These are phyloP conservation scores for Pogostemon cablin DNA, from an alignment of 257 asterid genomes.

Conservation along the genomic window DNA sequence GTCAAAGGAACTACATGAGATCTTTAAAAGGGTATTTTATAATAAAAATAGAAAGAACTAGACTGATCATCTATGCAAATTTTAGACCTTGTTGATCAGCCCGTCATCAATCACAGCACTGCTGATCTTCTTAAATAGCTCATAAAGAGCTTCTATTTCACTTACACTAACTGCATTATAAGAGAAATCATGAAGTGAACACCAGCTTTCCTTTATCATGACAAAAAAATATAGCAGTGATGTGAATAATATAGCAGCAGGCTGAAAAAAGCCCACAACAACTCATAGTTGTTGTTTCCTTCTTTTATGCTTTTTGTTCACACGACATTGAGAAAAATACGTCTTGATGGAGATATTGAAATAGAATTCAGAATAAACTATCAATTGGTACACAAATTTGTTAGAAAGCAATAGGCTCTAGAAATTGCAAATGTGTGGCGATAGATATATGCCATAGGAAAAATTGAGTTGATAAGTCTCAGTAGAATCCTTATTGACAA, in stretches of 20 bases:
- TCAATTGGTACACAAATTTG: not conserved
- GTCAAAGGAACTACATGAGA: constrained; percentile 23
- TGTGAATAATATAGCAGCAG: constrained; percentile 11
- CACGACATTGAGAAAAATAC: not conserved
- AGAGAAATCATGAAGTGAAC: constrained; percentile 24
- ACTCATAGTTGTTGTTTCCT: constrained; percentile 6
- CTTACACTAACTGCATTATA: constrained; percentile 87
- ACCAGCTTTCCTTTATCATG: constrained; percentile 21
- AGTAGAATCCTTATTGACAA: constrained; percentile 11
- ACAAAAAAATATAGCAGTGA: not conserved
- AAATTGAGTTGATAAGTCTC: constrained; percentile 4
- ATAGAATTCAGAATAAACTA: constrained; percentile 15
- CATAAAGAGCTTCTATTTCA: constrained; percentile 97
- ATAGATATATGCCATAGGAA: constrained; percentile 4
- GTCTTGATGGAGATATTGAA: constrained; percentile 6
- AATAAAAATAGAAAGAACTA: constrained; percentile 7
- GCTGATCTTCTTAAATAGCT: constrained; percentile 96
- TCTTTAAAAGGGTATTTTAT: constrained; percentile 4
- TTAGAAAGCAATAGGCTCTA: constrained; percentile 5
- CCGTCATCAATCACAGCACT: constrained; percentile 99
- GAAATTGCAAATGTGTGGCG: not conserved
- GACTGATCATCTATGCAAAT: constrained; percentile 12
- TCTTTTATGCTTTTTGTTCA: constrained; percentile 17
- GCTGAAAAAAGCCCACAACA: constrained; percentile 18
- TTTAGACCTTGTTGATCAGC: constrained; percentile 84